Evolutionary conservation across 2,329 filamentous ascomycete genomes (phyloP).

Genomic region (Microsporum audouinii): DNA sequence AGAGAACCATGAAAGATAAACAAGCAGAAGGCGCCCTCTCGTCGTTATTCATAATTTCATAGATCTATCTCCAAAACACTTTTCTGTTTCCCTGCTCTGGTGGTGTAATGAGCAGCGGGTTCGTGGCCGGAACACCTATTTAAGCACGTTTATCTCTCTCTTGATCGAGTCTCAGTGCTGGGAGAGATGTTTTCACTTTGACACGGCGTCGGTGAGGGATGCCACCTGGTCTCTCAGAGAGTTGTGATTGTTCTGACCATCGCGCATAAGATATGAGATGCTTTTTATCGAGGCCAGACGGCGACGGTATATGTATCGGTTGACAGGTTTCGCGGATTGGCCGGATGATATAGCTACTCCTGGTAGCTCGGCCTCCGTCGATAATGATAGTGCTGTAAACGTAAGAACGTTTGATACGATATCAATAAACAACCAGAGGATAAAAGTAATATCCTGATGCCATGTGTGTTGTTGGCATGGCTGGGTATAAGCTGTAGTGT

Average conservation of each 20-base stretch:
- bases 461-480: neutral
- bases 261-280: too few relatives aligned
- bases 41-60: neutral
- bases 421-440: neutral
- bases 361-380: neutral
- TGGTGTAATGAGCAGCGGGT: neutral
- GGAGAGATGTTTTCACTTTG: too few relatives aligned
- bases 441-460: neutral
- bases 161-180: neutral
- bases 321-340: neutral
- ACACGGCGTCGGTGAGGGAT: too few relatives aligned
- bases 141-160: neutral
- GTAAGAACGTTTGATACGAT: neutral
- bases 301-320: too few relatives aligned
- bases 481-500: neutral
- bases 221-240: too few relatives aligned
- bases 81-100: neutral
- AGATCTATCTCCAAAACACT: slow-evolving; percentile 1
- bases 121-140: neutral
- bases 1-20: neutral
- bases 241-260: too few relatives aligned
- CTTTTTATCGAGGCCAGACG: too few relatives aligned
- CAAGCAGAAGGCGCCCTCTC: neutral
- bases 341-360: neutral
- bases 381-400: neutral